phyloP scores from a whole-genome alignment of 768 basidiomycete genomes.

The Leccinum olivaceopallidum region DNA sequence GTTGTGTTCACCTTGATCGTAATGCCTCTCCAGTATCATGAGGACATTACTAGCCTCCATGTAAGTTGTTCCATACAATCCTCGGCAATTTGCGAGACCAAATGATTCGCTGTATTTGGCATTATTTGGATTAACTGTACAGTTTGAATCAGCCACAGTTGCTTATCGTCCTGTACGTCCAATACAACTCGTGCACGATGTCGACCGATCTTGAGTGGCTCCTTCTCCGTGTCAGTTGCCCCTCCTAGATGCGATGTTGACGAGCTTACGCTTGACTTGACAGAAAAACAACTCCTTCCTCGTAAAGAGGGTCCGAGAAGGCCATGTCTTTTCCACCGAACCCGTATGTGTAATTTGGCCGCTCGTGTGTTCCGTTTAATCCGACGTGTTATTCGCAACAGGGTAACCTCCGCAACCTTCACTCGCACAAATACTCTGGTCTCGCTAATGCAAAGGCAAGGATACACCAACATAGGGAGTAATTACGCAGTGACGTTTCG shows the following conservation, averaged over 20 bases:
- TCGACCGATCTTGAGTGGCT: slow-evolving; percentile 93
- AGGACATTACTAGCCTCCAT: too few species aligned
- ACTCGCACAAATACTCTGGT: slow-evolving; percentile 93
- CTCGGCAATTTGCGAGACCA: background rate
- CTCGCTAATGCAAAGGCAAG: slow-evolving; percentile 80
- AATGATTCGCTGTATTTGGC: slow-evolving; percentile 16
- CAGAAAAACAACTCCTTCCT: slow-evolving; percentile 86
- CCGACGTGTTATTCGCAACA: slow-evolving; percentile 29
- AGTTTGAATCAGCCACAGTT: slow-evolving; percentile 33
- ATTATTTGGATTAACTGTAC: slow-evolving; percentile 34
- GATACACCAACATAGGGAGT: background rate
- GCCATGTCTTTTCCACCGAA: slow-evolving; percentile 83
- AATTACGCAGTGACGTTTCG: slow-evolving; percentile 1
- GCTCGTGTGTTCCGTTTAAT: background rate
- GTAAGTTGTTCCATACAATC: too few species aligned
- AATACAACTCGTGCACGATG: slow-evolving; percentile 50
- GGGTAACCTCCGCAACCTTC: slow-evolving; percentile 86
- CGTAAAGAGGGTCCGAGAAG: slow-evolving; percentile 73
- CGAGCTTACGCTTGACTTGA: background rate
- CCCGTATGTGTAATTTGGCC: slow-evolving; percentile 48
- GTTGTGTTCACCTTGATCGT: too few species aligned
- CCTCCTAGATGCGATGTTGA: background rate
- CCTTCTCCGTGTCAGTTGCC: slow-evolving; percentile 66
- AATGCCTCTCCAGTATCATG: too few species aligned
- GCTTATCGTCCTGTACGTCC: slow-evolving; percentile 19